Evolutionary conservation across 2,329 filamentous ascomycete species (phyloP).

Genomic region (Nakataea oryzae): DNA sequence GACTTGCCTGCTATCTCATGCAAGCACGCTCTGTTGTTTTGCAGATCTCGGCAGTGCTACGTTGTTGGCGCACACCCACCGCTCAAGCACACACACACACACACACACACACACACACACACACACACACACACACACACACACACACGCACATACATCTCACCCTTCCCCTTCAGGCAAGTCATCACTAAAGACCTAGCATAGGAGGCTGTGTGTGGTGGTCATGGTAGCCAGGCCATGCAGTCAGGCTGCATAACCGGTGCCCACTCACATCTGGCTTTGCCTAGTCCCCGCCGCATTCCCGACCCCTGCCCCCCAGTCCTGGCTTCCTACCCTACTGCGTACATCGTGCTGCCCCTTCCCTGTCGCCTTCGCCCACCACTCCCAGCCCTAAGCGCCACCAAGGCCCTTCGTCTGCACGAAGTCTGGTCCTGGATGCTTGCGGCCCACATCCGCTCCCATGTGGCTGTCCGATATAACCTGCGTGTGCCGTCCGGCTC

Average conservation of each 20-base stretch:
- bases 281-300: background rate
- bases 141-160: too few species aligned
- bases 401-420: background rate
- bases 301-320: background rate
- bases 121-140: too few species aligned
- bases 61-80: background rate
- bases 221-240: background rate
- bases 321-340: background rate
- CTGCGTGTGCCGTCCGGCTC: background rate
- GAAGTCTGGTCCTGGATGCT: background rate
- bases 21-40: background rate
- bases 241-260: background rate
- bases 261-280: background rate
- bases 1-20: background rate
- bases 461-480: background rate
- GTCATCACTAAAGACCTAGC: background rate
- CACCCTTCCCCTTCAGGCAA: background rate
- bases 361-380: background rate
- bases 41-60: background rate
- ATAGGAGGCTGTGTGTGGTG: background rate
- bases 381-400: background rate
- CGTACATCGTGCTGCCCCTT: background rate
- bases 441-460: background rate
- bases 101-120: too few species aligned
- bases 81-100: too few species aligned